Evolutionary conservation across 805 yeast genomes (phyloP), one percentile per base, ranked within the genome.

Genomic region (Saccharomycopsis schoenii): DNA sequence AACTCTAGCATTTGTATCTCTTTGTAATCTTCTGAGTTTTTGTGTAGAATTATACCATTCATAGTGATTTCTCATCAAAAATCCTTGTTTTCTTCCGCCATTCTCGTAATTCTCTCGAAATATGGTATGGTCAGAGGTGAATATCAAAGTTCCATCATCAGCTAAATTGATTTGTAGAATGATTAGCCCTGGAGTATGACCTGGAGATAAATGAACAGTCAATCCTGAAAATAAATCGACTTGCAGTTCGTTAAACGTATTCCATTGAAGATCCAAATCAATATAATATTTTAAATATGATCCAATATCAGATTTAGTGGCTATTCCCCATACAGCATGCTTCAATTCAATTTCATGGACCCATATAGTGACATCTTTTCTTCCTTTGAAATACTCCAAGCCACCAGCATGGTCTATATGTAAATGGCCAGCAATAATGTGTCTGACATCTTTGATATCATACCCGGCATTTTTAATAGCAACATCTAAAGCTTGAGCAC

Each of bases 351-450:
- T 41, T 59, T 59, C 61, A 54, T 52, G 58, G 21, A 55, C 58
- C 61, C 61, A 59, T 4, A 59, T 43, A 12, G 56, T 54, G 21
- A 59, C 57, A 43, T 59, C 61, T 40, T 42, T 55, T 47, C 61
- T 34, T 12, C 41, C 55, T 55, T 55, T 55, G 24, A 59, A 59
- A 55, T 59, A 59, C 24, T 59, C 61, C 25, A 59, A 47, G 14
- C 61, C 61, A 19, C 61, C 61, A 29, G 61, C 61, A 59, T 59
- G 61, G 41, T 59, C 61, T 11, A 59, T 59, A 55, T 59, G 61
- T 19, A 59, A 55, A 59, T 59, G 61, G 36, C 61, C 61, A 11
- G 55, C 47, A n/a, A 59, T 59, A 15, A 59, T 59, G 43, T 59
- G 61, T 21, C 55, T 59, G 21, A 59, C 43, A 47, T 59, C 58